Percentiles rank a stretch among this genome's conserved stretches.
These are phyloP conservation scores for Chytridium lagenaria DNA, from an alignment of 371 early-diverging fungal genomes.

Conservation along the genomic window DNA sequence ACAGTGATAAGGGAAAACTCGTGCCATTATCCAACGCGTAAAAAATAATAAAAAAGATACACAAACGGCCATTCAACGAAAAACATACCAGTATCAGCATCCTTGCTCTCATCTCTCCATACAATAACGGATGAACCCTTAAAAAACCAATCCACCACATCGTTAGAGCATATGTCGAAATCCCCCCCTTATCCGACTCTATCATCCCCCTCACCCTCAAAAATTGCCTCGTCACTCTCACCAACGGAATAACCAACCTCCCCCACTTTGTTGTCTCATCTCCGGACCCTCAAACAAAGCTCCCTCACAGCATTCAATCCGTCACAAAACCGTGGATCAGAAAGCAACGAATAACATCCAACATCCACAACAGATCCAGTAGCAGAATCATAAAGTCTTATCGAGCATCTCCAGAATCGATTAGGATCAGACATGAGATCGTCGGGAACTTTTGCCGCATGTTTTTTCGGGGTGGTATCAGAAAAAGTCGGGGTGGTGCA, in stretches of 20 bases:
- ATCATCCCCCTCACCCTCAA: background rate
- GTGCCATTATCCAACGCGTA: too few relatives aligned
- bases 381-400: background rate
- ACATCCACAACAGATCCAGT: background rate
- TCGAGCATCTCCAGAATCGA: background rate
- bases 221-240: constrained; percentile 6
- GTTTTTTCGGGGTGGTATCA: background rate
- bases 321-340: background rate
- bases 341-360: background rate
- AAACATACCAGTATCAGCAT: background rate
- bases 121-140: constrained; percentile 10
- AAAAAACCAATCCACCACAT: constrained; percentile 2
- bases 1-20: background rate
- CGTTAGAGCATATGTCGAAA: background rate
- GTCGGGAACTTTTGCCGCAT: background rate
- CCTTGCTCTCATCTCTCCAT: background rate
- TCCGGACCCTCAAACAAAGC: background rate
- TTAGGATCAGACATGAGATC: background rate
- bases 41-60: background rate
- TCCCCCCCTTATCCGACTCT: background rate
- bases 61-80: background rate
- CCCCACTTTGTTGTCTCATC: background rate
- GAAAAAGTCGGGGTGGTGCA: too few relatives aligned
- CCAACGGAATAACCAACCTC: background rate
- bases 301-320: background rate